Percentiles rank a stretch among this genome's conserved stretches.
phyloP scores from a whole-genome alignment of 306 rosid species.

The Trifolium pratense region DNA sequence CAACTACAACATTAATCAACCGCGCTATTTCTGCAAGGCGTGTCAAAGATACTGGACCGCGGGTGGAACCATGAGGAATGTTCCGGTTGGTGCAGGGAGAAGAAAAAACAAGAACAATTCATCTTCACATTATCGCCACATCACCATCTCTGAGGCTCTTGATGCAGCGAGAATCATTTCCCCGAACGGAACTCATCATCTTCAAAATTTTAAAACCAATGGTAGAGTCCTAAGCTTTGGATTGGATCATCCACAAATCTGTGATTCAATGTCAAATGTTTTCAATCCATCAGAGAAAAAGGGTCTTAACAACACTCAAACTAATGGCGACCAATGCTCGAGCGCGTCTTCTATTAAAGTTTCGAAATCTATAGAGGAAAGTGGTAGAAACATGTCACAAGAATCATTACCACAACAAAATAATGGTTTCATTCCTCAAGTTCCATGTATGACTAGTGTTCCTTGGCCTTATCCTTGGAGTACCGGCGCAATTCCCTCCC shows the following conservation, averaged over 20 bases:
- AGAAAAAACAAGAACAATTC: slow-evolving; percentile 82
- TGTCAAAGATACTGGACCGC: slow-evolving; percentile 98
- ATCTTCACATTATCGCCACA: slow-evolving; percentile 58
- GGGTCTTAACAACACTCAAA: slow-evolving; percentile 39
- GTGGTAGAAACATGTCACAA: slow-evolving; percentile 42
- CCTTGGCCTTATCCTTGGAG: slow-evolving; percentile 86
- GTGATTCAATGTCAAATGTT: slow-evolving; percentile 61
- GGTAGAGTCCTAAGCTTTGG: slow-evolving; percentile 84
- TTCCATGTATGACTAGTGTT: slow-evolving; percentile 64
- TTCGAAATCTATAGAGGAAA: slow-evolving; percentile 59
- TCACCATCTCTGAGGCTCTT: slow-evolving; percentile 74
- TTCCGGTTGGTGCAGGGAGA: slow-evolving; percentile 92
- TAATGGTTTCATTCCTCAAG: slow-evolving; percentile 61
- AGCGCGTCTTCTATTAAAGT: slow-evolving; percentile 57
- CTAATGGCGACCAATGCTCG: slow-evolving; percentile 64
- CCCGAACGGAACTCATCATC: slow-evolving; percentile 51
- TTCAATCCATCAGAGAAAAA: slow-evolving; percentile 51
- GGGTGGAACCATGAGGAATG: slow-evolving; percentile 89
- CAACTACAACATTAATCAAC: slow-evolving; percentile 88
- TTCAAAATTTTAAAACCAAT: slow-evolving; percentile 45
- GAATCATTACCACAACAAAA: slow-evolving; percentile 43
- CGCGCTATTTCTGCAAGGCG: slow-evolving; percentile 91
- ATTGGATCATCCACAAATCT: slow-evolving; percentile 50
- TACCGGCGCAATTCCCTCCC: slow-evolving; percentile 53
- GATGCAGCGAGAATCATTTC: slow-evolving; percentile 58